Percentiles rank a stretch among this genome's conserved stretches.
Conservation (phyloP, 176 grass and related monocot species). For the Hyparrhenia diplandra region DNA sequence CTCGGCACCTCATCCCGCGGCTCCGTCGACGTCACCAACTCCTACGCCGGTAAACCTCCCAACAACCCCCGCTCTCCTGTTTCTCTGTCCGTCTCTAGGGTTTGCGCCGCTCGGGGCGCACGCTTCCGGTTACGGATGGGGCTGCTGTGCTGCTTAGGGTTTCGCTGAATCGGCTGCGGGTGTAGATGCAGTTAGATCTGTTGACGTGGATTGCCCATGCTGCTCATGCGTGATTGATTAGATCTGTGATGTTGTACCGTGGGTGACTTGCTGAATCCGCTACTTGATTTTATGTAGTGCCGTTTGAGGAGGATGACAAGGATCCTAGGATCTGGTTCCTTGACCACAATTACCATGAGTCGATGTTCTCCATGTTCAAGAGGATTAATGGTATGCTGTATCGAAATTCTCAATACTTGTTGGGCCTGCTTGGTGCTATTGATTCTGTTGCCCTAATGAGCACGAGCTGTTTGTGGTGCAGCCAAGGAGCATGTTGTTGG, state of each 20-base stretch:
- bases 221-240: not conserved
- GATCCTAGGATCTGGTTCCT: slow-evolving; percentile 98
- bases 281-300: slow-evolving; percentile 57
- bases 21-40: slow-evolving; percentile 87
- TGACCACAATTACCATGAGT: slow-evolving; percentile 96
- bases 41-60: slow-evolving; percentile 68
- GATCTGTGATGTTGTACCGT: slow-evolving; percentile 24
- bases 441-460: slow-evolving; percentile 5
- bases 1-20: slow-evolving; percentile 76
- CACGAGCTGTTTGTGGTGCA: slow-evolving; percentile 18
- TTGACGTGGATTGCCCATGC: not conserved
- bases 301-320: slow-evolving; percentile 94
- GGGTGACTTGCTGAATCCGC: not conserved
- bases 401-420: not conserved
- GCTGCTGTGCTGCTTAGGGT: not conserved
- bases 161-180: not conserved
- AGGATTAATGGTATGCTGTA: slow-evolving; percentile 77
- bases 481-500: slow-evolving; percentile 99
- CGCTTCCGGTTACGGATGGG: not conserved
- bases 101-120: not conserved
- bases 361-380: slow-evolving; percentile 98
- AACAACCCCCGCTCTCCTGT: not conserved
- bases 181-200: slow-evolving; percentile 20
- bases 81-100: not conserved
- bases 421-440: not conserved